Conservation (phyloP, 352 stramenopile species). For the Globisporangium ultimum region DNA sequence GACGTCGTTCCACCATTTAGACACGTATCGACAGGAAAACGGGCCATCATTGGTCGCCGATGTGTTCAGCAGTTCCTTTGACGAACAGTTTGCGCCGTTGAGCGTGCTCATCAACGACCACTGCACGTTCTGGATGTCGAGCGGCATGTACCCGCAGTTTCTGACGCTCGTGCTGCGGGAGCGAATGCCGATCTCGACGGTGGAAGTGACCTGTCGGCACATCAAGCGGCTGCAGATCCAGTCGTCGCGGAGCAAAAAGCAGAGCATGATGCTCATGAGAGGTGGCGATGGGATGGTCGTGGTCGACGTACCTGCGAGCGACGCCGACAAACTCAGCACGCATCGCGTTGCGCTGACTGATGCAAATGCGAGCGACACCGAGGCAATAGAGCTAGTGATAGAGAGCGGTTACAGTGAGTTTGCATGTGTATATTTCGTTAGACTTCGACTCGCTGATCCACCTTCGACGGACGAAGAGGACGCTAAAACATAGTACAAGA, state of each 20-base stretch:
- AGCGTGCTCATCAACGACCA: conserved; percentile 58
- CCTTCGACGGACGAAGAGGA: conserved; percentile 17
- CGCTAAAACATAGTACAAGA: conserved; percentile 2
- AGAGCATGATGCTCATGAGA: conserved; percentile 19
- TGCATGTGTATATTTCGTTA: conserved; percentile 61
- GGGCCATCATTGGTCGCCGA: conserved; percentile 46
- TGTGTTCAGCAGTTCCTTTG: conserved; percentile 63
- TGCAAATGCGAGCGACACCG: conserved; percentile 12
- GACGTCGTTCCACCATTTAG: conserved; percentile 31
- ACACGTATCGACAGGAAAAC: conserved; percentile 38
- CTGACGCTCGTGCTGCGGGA: conserved; percentile 61
- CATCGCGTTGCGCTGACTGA: conserved; percentile 37
- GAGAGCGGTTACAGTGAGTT: conserved; percentile 68
- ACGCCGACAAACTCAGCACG: conserved; percentile 50
- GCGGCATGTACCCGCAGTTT: conserved; percentile 71
- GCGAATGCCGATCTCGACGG: conserved; percentile 40
- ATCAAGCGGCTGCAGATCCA: conserved; percentile 58
- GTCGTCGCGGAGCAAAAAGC: conserved; percentile 24
- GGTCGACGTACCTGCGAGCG: conserved; percentile 30
- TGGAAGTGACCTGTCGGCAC: conserved; percentile 74
- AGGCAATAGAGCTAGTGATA: conserved; percentile 68
- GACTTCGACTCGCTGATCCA: conserved; percentile 17
- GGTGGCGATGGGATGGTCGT: conserved; percentile 25
- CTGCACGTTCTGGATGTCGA: conserved; percentile 64
- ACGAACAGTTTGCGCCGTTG: conserved; percentile 37